phyloP scores from a whole-genome alignment of 108 stramenopile genomes.

The Skeletonema grethae region DNA sequence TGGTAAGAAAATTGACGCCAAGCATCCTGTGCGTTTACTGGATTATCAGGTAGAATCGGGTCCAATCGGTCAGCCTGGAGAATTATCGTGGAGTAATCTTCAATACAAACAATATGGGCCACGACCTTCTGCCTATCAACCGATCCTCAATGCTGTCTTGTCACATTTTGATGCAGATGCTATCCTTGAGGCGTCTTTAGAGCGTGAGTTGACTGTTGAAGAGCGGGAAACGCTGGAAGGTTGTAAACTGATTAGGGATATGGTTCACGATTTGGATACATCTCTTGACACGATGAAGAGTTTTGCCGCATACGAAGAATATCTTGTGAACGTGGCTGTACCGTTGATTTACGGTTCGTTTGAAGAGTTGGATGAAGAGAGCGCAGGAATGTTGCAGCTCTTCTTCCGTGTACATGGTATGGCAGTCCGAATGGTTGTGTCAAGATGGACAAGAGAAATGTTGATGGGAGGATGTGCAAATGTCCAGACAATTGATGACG shows the following conservation, averaged over 20 bases:
- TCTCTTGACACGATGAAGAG: constrained; percentile 58
- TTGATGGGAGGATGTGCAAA: constrained; percentile 58
- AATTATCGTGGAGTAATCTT: constrained; percentile 34
- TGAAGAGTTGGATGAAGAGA: constrained; percentile 82
- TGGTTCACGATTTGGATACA: constrained; percentile 85
- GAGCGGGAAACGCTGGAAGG: constrained; percentile 89
- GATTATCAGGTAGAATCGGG: constrained; percentile 41
- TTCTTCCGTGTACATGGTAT: constrained; percentile 79
- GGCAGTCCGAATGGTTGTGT: constrained; percentile 79
- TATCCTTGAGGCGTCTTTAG: constrained; percentile 63
- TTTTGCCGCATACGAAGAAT: constrained; percentile 80
- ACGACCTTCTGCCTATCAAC: constrained; percentile 67
- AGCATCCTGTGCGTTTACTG: constrained; percentile 30
- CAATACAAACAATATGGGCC: constrained; percentile 57
- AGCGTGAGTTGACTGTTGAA: constrained; percentile 72
- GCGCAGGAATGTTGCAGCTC: constrained; percentile 61
- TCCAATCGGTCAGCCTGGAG: constrained; percentile 9
- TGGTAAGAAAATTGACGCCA: constrained; percentile 27
- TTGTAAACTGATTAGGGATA: constrained; percentile 78
- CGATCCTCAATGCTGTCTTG: constrained; percentile 68
- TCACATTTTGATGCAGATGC: constrained; percentile 84
- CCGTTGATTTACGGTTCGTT: constrained; percentile 85
- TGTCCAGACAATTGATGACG: not conserved
- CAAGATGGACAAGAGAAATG: constrained; percentile 74
- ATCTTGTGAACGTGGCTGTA: constrained; percentile 71